Base-by-base conservation (phyloP, 208 protist genomes). In the Trypanosomatidae sp. region DNA sequence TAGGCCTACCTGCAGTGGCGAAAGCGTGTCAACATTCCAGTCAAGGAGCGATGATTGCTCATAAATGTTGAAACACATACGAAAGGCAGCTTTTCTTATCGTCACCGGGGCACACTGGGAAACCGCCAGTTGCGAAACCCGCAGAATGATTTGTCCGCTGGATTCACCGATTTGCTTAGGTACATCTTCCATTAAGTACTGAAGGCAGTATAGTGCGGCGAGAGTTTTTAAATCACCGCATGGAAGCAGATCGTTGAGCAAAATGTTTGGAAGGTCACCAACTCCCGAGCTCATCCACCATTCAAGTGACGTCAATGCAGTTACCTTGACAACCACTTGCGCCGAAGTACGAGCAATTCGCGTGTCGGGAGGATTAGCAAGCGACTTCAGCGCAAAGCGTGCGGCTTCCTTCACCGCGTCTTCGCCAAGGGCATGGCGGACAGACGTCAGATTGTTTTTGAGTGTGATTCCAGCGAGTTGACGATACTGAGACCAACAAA, bases 121-220 rank as follows among this genome's bases (percentile, higher is more conserved):
- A n/a, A 84, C 25, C 4, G 82, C 62, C 50, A 97, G 71, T 47
- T 83, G 66, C 17, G 85, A 83, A 58, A 92, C 92, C 17, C 79
- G 67, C 19, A 79, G 69, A 46, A 97, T 85, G 56, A 97, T 88
- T 36, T 86, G 77, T 71, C 90, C 88, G 62, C 92, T 93, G 1
- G 87, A 77, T 64, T 62, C 71, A 33, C 92, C 92, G 19, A 97
- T 80, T 53, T 91, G 74, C 73, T 91, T 91, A 41, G 89, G 89
- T 46, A 97, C 56, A 81, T 97, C 92, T 68, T 97, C 90, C 84
- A 97, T 91, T 36, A 97, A 58, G 71, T 97, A 97, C 73, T 97
- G 92, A 68, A 97, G 76, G 49, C 82, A 80, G 66, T 95, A 97
- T 25, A 97, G 74, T n/a, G 89, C 85, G 7, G 82, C 76, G 12